Conservation (phyloP, 768 basidiomycete genomes). For the Omphalotus guepiniiformis region DNA sequence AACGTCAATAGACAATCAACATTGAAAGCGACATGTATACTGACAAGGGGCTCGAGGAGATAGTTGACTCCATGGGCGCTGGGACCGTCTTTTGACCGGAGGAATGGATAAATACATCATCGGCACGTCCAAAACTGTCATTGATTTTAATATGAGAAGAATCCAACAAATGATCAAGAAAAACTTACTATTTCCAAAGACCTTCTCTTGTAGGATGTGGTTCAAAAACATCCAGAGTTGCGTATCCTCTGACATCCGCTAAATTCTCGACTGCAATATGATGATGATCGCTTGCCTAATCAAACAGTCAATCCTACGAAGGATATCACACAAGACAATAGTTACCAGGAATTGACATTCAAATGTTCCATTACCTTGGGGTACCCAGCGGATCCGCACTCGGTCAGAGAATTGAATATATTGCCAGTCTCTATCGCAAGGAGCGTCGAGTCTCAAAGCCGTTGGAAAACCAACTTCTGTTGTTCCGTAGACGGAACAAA, state of each 20-base stretch:
- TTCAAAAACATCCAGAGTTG: slow-evolving; percentile 38
- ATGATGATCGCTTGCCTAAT: slow-evolving; percentile 15
- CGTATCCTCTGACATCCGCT: slow-evolving; percentile 30
- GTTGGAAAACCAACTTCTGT: slow-evolving; percentile 1
- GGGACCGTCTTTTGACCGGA: slow-evolving; percentile 31
- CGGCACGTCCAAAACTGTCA: slow-evolving; percentile 27
- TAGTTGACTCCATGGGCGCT: slow-evolving; percentile 21
- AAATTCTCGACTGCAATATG: slow-evolving; percentile 21
- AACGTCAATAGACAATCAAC: slow-evolving; percentile 20
- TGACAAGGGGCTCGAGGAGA: slow-evolving; percentile 21
- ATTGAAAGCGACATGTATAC: slow-evolving; percentile 18
- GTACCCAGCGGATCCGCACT: slow-evolving; percentile 5
- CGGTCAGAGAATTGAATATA: background rate
- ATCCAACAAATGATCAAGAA: background rate
- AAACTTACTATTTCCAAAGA: slow-evolving; percentile 30
- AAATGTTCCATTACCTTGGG: slow-evolving; percentile 9
- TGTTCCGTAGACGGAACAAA: slow-evolving; percentile 4
- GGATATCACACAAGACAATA: background rate
- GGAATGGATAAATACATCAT: slow-evolving; percentile 27
- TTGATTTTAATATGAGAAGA: background rate
- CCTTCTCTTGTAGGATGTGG: slow-evolving; percentile 38
- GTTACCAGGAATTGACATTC: slow-evolving; percentile 7
- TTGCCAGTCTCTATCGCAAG: background rate
- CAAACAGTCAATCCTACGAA: slow-evolving; percentile 5
- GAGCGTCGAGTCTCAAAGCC: background rate